Base-by-base conservation (phyloP, 2,329 filamentous ascomycete genomes). In the Penicillium sp. region DNA sequence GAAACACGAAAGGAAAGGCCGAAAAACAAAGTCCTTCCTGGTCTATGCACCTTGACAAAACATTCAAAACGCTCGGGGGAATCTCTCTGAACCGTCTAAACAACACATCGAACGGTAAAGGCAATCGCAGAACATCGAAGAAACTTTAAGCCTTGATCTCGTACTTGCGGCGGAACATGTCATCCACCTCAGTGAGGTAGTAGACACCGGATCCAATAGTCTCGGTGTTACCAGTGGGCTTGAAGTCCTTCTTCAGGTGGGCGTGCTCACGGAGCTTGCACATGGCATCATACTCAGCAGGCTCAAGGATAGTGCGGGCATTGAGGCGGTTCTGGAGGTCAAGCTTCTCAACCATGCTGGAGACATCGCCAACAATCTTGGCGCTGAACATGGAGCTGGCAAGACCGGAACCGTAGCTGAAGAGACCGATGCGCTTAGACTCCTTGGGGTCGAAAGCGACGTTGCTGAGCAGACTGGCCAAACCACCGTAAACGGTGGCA, bases 161-260 rank as follows among this genome's bases (percentile, higher is more conserved):
- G 77, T 94, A 94, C 72, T 84, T 84, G 69, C 90, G 85, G 80
- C 89, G 87, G 87, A 90, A 94, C 89, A 91, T 91, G 68, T 91
- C 89, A 70, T 94, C 90, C 47, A 94, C 84, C 74, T 87, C 86
- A 71, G 85, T 85, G 58, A 94, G 82, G 79, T 92, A 94, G 81
- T 93, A 94, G 23, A 86, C 86, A 58, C 86, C 87, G 58, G 83
- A 77, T 59, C 74, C 72, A 56, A 94, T 83, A 65, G 84, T 89
- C 45, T 89, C 87, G 29, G 81, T 70, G 52, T 85, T 85, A 57
- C 90, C 90, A 68, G 81, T 75, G 60, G 90, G 90, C 62, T 80
- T 84, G 78, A 85, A 94, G 79, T 85, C 79, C 81, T 92, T 93
- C 81, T 92, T 84, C 63, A 93, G 81, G 75, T 94, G 90, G 54